Base-by-base conservation (phyloP, 2,329 filamentous ascomycete species). In the Calonectria leucothoes region DNA sequence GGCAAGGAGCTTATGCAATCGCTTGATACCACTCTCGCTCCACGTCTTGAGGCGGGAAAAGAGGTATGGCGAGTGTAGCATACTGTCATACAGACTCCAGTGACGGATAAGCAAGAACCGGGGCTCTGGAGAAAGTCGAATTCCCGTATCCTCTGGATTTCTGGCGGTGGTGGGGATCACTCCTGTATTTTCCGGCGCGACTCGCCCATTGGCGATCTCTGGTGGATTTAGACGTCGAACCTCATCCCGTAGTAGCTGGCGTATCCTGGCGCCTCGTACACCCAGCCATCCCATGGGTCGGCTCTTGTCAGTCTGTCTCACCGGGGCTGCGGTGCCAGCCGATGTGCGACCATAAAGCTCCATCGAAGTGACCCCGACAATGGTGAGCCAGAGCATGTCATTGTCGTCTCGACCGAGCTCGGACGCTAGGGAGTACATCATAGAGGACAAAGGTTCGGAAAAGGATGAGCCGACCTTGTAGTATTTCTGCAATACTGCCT, bases 1-100 rank as follows among this genome's bases (percentile, higher is more conserved):
- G 52, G 97, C 97, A 3, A 99, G 89, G 0, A 99, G 90, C 82
- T 98, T 98, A 84, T 98, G 95, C 25, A 99, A 88, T 66, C 96
- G 91, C 83, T 97, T 98, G 67, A 94, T 90, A 4, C 97, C 97
- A 65, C 90, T 91, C 75, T 98, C 97, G 73, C 93, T 97, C 96
- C 97, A 99, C 59, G 98, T 95, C 84, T 97, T 96, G 57, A 99
- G 89, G 37, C 95, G 91, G 4, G 96, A 95, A 73, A 97, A 96
- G 6, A 99, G 91, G 81, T 98, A 98, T 0, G 96, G 96, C 0
- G 96, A 98, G 83, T 99, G 97, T 15, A 98, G 89, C 97, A 99
- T 98, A 83, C 95, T 98, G 81, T 99, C 97, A 84, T 98, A 98
- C 17, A 99, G 88, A 78, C 95, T 98, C 97, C 97, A 99, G 83